Base-by-base conservation (phyloP, 2,329 filamentous ascomycete species). In the Calonectria crousiana region DNA sequence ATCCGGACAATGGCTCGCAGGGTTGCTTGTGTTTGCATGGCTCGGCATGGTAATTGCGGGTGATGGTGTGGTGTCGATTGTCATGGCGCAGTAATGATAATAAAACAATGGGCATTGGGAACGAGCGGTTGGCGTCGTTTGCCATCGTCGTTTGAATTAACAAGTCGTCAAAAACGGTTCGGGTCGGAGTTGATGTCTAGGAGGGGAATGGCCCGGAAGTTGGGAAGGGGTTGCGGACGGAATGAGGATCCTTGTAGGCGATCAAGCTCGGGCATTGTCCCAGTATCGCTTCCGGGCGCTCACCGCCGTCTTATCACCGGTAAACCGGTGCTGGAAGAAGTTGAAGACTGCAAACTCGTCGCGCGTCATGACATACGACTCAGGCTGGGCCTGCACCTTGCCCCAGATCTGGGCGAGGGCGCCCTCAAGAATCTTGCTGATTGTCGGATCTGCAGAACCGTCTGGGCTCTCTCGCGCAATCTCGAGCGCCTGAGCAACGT, bases 341-440 rank as follows among this genome's bases (percentile, higher is more conserved):
- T 97, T 97, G 90, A 97, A 95, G 74, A 97, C 89, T 69, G 94
- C 92, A 81, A 97, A 97, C 85, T 98, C 95, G 84, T 95, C 92
- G 75, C 90, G 88, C 41, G 88, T 92, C 87, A 97, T 92, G 76
- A 97, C 84, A 84, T 96, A 97, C n/a, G 88, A 87, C 66, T 90
- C 85, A 1, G 94, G 94, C 38, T 93, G 87, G 4, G 88, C 87
- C 79, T 92, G 86, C 71, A 97, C 89, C 78, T 91, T 92, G 53
- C 82, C 82, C 94, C 94, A 96, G 76, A 96, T 90, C 75, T 90
- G 87, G 2, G 85, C 81, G 65, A 95, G 86, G 36, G 91, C 92
- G 66, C 83, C 83, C 82, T 95, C 92, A 49, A 98, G 91, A 71
- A 93, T 91, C 74, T 87, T 86, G 80, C 87, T 89, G 72, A 95